Percentiles rank a stretch among this genome's conserved stretches.
These are phyloP conservation scores for Xylariaceae sp. DNA, from an alignment of 2,329 filamentous ascomycete species.

Conservation along the genomic window DNA sequence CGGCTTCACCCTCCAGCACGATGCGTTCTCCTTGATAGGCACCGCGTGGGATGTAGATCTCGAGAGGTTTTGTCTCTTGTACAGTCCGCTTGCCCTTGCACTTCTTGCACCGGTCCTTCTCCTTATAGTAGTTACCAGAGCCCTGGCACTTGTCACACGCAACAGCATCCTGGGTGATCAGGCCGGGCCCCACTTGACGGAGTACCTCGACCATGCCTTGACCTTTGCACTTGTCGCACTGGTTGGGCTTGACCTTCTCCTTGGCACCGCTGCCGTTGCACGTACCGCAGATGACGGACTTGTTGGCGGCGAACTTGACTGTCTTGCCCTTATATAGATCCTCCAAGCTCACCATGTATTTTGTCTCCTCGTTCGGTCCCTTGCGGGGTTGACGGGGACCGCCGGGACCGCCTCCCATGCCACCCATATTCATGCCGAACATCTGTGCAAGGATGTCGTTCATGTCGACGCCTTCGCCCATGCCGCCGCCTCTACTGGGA, in stretches of 20 bases:
- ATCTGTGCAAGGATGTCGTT: constrained; percentile 92
- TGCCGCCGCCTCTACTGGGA: constrained; percentile 61
- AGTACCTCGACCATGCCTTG: constrained; percentile 72
- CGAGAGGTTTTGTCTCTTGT: constrained; percentile 87
- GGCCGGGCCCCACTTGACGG: constrained; percentile 78
- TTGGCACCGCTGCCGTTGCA: constrained; percentile 91
- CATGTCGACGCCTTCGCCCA: constrained; percentile 71
- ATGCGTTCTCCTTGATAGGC: constrained; percentile 86
- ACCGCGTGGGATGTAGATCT: constrained; percentile 92
- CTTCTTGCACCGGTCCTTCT: constrained; percentile 98
- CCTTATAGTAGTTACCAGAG: constrained; percentile 81
- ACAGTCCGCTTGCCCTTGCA: constrained; percentile 90
- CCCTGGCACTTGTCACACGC: constrained; percentile 81
- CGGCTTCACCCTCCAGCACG: constrained; percentile 86
- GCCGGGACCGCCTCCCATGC: constrained; percentile 37
- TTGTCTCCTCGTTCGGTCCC: constrained; percentile 80
- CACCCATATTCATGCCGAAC: constrained; percentile 69
- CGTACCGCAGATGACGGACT: constrained; percentile 81
- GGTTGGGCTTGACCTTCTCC: constrained; percentile 79
- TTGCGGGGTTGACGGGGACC: constrained; percentile 61
- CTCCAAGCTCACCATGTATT: constrained; percentile 86
- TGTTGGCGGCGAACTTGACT: constrained; percentile 92
- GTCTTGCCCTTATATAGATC: constrained; percentile 99
- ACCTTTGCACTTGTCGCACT: constrained; percentile 82
- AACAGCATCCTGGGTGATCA: constrained; percentile 77